A percentile compares a stretch with the other conserved stretches of the same genome.
Evolutionary conservation across 805 yeast genomes (phyloP).

Genomic region (Metschnikowia rubicola): DNA sequence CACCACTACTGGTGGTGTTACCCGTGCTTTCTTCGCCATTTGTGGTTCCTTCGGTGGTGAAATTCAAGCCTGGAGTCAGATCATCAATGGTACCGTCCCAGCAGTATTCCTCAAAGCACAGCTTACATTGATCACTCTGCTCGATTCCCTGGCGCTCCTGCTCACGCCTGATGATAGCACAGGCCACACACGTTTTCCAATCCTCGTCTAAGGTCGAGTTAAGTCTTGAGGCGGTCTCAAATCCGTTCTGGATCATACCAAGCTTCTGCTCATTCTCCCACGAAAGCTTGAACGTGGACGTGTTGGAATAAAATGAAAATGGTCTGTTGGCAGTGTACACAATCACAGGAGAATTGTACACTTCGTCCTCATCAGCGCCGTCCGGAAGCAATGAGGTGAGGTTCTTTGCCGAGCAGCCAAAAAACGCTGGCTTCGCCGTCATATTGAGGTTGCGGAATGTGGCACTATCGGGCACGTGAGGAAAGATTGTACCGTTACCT

Average conservation of each 20-base stretch:
- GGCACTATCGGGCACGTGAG: constrained; percentile 22
- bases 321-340: constrained; percentile 32
- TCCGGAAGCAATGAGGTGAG: constrained; percentile 19
- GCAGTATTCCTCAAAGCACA: constrained; percentile 71
- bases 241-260: constrained; percentile 27
- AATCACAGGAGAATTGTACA: constrained; percentile 22
- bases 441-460: constrained; percentile 21
- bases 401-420: constrained; percentile 26
- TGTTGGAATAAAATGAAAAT: constrained; percentile 26
- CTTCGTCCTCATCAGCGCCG: constrained; percentile 11
- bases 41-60: constrained; percentile 40
- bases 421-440: constrained; percentile 24
- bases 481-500: constrained; percentile 27
- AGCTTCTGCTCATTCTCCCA: constrained; percentile 23
- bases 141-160: constrained; percentile 62
- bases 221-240: constrained; percentile 29
- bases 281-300: constrained; percentile 26
- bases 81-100: constrained; percentile 53
- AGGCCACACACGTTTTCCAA: constrained; percentile 73
- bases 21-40: constrained; percentile 24
- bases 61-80: constrained; percentile 27
- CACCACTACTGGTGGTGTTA: constrained; percentile 15
- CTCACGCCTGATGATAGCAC: constrained; percentile 78
- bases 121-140: constrained; percentile 65
- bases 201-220: constrained; percentile 66